A percentile compares a stretch with the other conserved stretches of the same genome.
These are phyloP conservation scores for Pichia nanzhaoensis DNA, from an alignment of 805 yeast species.

Conservation along the genomic window DNA sequence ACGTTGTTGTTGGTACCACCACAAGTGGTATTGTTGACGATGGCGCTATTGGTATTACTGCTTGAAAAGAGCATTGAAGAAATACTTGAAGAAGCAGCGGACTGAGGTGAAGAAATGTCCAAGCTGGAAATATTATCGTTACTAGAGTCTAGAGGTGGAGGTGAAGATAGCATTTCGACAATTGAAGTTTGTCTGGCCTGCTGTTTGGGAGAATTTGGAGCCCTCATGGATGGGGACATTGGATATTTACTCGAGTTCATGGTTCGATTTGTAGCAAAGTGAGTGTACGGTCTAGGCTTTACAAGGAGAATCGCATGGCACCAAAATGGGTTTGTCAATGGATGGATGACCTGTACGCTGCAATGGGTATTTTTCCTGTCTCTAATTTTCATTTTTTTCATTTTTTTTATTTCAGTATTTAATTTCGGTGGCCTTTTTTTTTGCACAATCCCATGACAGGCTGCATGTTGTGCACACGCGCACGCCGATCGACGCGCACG, in stretches of 20 bases:
- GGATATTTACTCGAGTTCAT: slow-evolving; percentile 29
- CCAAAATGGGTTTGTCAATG: background rate
- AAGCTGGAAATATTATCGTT: slow-evolving; percentile 9
- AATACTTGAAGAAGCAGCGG: slow-evolving; percentile 6
- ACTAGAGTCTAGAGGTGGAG: slow-evolving; percentile 50
- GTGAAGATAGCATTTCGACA: slow-evolving; percentile 68
- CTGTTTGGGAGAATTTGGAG: slow-evolving; percentile 28
- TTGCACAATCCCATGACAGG: no score
- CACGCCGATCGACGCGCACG: no score
- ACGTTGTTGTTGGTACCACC: background rate
- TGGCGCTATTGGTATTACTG: slow-evolving; percentile 10
- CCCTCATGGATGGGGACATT: slow-evolving; percentile 33
- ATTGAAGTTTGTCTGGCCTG: slow-evolving; percentile 56
- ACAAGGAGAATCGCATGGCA: no score
- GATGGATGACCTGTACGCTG: background rate
- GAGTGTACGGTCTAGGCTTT: background rate
- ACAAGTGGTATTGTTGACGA: slow-evolving; percentile 3
- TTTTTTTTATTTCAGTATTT: no score
- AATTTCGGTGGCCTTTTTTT: no score
- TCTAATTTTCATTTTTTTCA: no score
- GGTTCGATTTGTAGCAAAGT: background rate
- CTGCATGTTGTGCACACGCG: no score
- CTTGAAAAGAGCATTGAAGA: slow-evolving; percentile 6
- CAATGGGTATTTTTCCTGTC: no score
- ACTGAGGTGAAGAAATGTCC: slow-evolving; percentile 8